These are phyloP conservation scores for Ilyonectria robusta DNA, from an alignment of 2,329 filamentous ascomycete genomes.

Conservation along the genomic window DNA sequence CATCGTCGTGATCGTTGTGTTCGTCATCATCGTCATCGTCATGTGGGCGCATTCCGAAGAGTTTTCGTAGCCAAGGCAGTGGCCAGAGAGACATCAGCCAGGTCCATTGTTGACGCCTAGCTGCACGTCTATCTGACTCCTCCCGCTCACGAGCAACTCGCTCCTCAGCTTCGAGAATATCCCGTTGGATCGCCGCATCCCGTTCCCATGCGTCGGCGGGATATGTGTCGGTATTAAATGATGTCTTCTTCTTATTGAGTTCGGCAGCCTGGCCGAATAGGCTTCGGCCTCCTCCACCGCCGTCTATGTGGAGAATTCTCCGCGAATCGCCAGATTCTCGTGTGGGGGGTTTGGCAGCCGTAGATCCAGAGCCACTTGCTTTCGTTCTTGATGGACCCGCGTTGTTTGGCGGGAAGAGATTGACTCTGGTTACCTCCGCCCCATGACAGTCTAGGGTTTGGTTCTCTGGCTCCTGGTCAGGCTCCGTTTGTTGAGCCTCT, in stretches of 20 bases:
- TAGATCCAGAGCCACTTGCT: not conserved
- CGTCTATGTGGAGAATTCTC: not conserved
- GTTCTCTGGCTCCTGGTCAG: not conserved
- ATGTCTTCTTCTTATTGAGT: slow-evolving; percentile 5
- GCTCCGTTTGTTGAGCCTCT: slow-evolving; percentile 10
- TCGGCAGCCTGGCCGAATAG: slow-evolving; percentile 30
- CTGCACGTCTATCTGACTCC: slow-evolving; percentile 1
- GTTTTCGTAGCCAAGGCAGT: slow-evolving; percentile 23
- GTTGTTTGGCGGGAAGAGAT: not conserved
- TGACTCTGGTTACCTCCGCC: not conserved
- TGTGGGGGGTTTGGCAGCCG: not conserved
- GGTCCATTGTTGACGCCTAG: slow-evolving; percentile 39
- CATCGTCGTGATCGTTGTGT: slow-evolving; percentile 24
- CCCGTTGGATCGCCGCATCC: slow-evolving; percentile 37
- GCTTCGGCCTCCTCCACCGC: not conserved
- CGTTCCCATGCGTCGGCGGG: slow-evolving; percentile 33
- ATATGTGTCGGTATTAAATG: slow-evolving; percentile 21
- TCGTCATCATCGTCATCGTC: slow-evolving; percentile 21
- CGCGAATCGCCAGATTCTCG: not conserved
- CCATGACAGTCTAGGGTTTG: not conserved
- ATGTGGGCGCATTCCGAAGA: not conserved
- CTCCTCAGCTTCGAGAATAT: slow-evolving; percentile 39
- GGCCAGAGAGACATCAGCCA: slow-evolving; percentile 43
- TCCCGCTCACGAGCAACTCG: slow-evolving; percentile 34
- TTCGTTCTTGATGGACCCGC: not conserved